Conservation (phyloP, 2,329 filamentous ascomycete species). For the Neonectria hederae region DNA sequence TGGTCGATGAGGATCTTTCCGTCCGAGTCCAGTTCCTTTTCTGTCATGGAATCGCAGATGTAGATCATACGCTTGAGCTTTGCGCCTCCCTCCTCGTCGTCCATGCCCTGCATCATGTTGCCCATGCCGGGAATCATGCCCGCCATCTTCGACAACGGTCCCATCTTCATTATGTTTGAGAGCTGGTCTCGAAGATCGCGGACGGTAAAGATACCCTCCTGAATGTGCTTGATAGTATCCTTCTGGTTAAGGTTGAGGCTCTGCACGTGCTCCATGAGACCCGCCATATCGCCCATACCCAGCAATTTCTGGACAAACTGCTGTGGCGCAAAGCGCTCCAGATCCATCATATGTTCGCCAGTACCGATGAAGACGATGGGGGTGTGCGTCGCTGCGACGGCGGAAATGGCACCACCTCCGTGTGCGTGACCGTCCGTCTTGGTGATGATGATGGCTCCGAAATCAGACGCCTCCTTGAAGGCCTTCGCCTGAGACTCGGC, state of each 20-base stretch:
- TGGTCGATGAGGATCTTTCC: conserved; percentile 95
- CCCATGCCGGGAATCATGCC: conserved; percentile 98
- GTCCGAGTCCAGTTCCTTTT: conserved; percentile 93
- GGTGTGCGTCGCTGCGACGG: conserved; percentile 93
- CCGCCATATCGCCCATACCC: conserved; percentile 97
- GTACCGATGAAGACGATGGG: conserved; percentile 99
- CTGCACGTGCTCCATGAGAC: conserved; percentile 95
- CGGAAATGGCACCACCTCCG: conserved; percentile 96
- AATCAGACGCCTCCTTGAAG: conserved; percentile 97
- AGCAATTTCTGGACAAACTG: conserved; percentile 94
- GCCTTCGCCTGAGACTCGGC: conserved; percentile 94
- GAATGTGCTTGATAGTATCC: conserved; percentile 98
- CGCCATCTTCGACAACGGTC: conserved; percentile 94
- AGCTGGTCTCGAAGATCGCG: conserved; percentile 95
- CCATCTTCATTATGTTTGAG: conserved; percentile 99
- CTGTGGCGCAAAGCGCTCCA: conserved; percentile 91
- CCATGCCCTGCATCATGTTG: conserved; percentile 93
- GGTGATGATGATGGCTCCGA: conserved; percentile 98
- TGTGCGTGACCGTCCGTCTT: conserved; percentile 97
- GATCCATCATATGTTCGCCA: conserved; percentile 94
- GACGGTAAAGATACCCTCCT: conserved; percentile 94
- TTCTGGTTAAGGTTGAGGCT: conserved; percentile 96
- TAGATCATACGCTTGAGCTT: conserved; percentile 99
- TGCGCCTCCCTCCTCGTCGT: conserved; percentile 92
- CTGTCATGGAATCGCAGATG: conserved; percentile 98